Evolutionary conservation across 179 eudicot species (phyloP), one percentile per base, ranked within the genome.

Genomic region (Dionaea muscipula): DNA sequence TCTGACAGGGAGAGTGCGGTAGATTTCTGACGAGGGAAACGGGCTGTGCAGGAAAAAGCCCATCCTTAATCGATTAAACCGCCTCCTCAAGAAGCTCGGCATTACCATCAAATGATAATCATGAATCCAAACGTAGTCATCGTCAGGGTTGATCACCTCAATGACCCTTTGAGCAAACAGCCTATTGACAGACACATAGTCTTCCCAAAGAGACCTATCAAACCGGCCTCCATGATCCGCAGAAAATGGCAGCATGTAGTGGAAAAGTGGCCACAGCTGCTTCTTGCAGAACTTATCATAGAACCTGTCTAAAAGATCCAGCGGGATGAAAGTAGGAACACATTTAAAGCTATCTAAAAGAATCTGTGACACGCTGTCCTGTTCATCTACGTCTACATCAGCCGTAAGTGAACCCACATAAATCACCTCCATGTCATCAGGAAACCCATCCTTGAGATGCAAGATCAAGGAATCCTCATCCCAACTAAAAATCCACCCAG

Each of bases 21-120:
- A 86, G 55, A 85, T 82, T 75, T 85, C 95, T 17, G 95, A 86
- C 18, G 95, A 83, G 17, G 95, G 94, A 53, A 80, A 85, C 0
- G 89, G 89, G 51, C 89, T 82, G 61, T 82, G 94, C 46, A 85
- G 88, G 49, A 87, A 87, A 61, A 87, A 87, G 0, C 96, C 96
- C 94, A 87, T 84, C 46, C 90, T 80, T 51, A 87, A 53, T 26
- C 86, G 79, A 56, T 64, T 71, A 56, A 84, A 87, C 31, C 90
- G 85, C 66, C 94, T 73, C 51, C 95, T 82, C 67, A 87, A 60
- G 60, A 87, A 87, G 9, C 94, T 81, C 22, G 94, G 94, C 67
- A 84, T 58, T 19, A 77, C 94, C 95, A 86, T 84, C 78, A 86
- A 69, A 62, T 84, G 94, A 55, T 84, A 86, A 64, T 86, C 94